These are phyloP conservation scores for Monascus ruber DNA, from an alignment of 2,329 filamentous ascomycete species.

Conservation along the genomic window DNA sequence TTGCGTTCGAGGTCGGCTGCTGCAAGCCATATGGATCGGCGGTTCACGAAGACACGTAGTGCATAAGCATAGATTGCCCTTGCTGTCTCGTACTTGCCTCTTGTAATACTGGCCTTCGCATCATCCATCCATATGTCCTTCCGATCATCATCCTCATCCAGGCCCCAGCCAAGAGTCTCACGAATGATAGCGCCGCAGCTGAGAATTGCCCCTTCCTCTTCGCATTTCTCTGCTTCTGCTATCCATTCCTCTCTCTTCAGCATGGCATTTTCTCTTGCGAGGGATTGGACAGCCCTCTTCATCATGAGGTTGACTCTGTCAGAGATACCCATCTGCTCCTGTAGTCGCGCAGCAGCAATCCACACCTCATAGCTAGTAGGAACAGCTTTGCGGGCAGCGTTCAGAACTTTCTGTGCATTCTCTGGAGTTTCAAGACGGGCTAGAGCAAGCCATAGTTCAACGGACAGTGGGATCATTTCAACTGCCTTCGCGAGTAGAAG, in stretches of 20 bases:
- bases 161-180: slow-evolving; percentile 81
- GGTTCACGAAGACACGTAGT: slow-evolving; percentile 77
- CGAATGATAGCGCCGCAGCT: slow-evolving; percentile 85
- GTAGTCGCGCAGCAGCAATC: slow-evolving; percentile 84
- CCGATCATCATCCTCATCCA: slow-evolving; percentile 93
- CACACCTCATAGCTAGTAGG: slow-evolving; percentile 92
- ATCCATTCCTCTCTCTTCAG: slow-evolving; percentile 97
- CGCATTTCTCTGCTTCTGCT: slow-evolving; percentile 82
- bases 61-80: slow-evolving; percentile 89
- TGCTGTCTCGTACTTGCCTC: slow-evolving; percentile 79
- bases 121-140: slow-evolving; percentile 96
- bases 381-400: slow-evolving; percentile 85
- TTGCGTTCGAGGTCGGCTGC: slow-evolving; percentile 85
- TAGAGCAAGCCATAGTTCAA: slow-evolving; percentile 90
- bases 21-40: slow-evolving; percentile 78
- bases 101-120: slow-evolving; percentile 66
- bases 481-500: slow-evolving; percentile 88
- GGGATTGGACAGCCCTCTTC: slow-evolving; percentile 79
- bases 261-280: slow-evolving; percentile 91
- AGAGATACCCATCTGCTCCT: slow-evolving; percentile 76
- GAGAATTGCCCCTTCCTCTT: slow-evolving; percentile 75
- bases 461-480: slow-evolving; percentile 83
- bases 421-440: slow-evolving; percentile 81
- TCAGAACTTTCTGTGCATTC: slow-evolving; percentile 88
- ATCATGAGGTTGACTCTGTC: slow-evolving; percentile 72